phyloP scores from a whole-genome alignment of 108 stramenopile species.

The Cyclotella sp. region DNA sequence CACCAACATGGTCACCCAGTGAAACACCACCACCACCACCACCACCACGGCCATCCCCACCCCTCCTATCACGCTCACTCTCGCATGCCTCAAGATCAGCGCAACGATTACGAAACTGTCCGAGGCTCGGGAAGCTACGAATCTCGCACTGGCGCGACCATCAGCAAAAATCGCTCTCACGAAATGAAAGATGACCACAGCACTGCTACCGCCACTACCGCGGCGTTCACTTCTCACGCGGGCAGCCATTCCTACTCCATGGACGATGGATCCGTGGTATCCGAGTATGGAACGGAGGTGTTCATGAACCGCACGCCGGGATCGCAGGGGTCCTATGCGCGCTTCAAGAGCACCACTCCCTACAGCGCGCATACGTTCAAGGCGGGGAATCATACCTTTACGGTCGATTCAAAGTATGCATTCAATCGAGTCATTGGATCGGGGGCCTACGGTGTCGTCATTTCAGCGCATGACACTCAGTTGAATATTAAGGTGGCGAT shows the following conservation, averaged over 20 bases:
- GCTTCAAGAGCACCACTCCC: slow-evolving; percentile 41
- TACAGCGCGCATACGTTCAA: slow-evolving; percentile 84
- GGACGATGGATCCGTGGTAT: slow-evolving; percentile 50
- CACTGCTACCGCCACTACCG: slow-evolving; percentile 44
- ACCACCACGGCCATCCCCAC: slow-evolving; percentile 13
- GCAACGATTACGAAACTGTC: slow-evolving; percentile 32
- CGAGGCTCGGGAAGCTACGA: slow-evolving; percentile 28
- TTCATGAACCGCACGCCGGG: slow-evolving; percentile 41
- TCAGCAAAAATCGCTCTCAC: slow-evolving; percentile 36
- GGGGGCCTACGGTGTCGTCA: slow-evolving; percentile 99
- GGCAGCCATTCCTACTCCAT: slow-evolving; percentile 45
- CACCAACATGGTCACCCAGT: slow-evolving; percentile 31
- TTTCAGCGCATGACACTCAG: slow-evolving; percentile 82
- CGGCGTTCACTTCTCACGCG: slow-evolving; percentile 40
- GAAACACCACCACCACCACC: slow-evolving; percentile 34
- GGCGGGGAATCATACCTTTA: slow-evolving; percentile 86
- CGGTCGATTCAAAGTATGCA: slow-evolving; percentile 82
- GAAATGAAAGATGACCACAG: slow-evolving; percentile 36
- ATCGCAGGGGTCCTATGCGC: slow-evolving; percentile 13
- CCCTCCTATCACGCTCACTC: neutral
- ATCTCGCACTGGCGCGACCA: slow-evolving; percentile 23
- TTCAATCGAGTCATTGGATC: slow-evolving; percentile 90
- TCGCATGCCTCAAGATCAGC: slow-evolving; percentile 19
- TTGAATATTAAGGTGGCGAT: slow-evolving; percentile 88
- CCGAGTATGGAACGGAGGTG: slow-evolving; percentile 53